Conservation (phyloP, 805 yeast genomes). For the Trichomonascus vanleenenianus region DNA sequence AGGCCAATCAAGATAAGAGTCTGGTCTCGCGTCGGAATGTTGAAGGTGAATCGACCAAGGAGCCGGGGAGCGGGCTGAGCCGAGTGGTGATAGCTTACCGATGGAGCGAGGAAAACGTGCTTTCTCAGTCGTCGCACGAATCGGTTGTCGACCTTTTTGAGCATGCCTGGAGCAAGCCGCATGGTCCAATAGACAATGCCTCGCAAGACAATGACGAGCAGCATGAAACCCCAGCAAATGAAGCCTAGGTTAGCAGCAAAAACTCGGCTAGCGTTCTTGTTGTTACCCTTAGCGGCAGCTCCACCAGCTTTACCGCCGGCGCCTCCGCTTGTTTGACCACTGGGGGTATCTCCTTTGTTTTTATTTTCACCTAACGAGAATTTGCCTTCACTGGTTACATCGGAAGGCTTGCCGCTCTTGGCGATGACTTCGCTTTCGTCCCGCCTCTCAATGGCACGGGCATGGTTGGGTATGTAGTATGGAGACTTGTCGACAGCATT, state of each 20-base stretch:
- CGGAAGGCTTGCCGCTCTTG: no score
- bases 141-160: slow-evolving; percentile 1
- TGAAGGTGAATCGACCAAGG: slow-evolving; percentile 9
- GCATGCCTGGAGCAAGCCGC: not conserved
- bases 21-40: slow-evolving; percentile 32
- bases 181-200: not conserved
- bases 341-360: no score
- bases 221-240: no score
- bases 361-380: no score
- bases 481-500: not conserved
- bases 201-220: slow-evolving; percentile 1
- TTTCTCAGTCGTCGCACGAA: slow-evolving; percentile 15
- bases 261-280: not conserved
- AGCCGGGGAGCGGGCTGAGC: slow-evolving; percentile 6
- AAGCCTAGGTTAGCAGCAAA: slow-evolving; percentile 18
- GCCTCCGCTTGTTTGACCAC: no score
- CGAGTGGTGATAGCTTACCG: slow-evolving; percentile 21
- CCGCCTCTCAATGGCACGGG: not conserved
- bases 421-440: not conserved
- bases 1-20: slow-evolving; percentile 28
- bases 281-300: no score
- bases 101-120: slow-evolving; percentile 23
- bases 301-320: no score
- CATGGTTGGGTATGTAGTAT: not conserved
- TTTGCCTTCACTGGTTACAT: no score